Conservation (phyloP, 2,329 filamentous ascomycete species). For the Davidsoniella australis region DNA sequence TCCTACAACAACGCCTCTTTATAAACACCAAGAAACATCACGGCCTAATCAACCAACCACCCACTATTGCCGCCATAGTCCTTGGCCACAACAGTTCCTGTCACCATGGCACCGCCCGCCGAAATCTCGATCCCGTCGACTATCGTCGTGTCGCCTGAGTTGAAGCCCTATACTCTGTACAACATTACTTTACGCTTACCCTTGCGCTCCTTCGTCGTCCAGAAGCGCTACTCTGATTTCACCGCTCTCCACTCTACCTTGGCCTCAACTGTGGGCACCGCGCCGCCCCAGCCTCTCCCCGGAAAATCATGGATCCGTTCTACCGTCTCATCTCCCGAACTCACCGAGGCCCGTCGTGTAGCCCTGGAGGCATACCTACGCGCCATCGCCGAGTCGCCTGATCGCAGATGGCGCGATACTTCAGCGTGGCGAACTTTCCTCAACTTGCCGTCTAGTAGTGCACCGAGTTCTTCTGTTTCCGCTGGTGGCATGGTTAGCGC, state of each 20-base stretch:
- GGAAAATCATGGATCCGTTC: conserved; percentile 62
- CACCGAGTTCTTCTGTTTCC: conserved; percentile 30
- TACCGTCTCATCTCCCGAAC: conserved; percentile 49
- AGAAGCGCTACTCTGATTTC: conserved; percentile 76
- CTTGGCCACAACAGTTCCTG: neutral
- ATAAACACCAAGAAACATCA: neutral
- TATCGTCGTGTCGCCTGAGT: conserved; percentile 33
- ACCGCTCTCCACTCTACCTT: conserved; percentile 46
- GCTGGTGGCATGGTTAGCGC: conserved; percentile 28
- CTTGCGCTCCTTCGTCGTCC: conserved; percentile 55
- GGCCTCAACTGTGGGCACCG: conserved; percentile 36
- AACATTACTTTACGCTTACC: conserved; percentile 63
- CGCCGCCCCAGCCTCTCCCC: conserved; percentile 53
- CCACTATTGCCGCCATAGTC: neutral
- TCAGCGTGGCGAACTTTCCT: conserved; percentile 58
- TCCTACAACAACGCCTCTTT: neutral
- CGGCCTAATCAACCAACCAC: neutral
- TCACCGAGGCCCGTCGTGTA: conserved; percentile 52
- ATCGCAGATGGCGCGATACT: conserved; percentile 59
- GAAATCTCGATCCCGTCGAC: conserved; percentile 54
- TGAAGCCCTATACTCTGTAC: conserved; percentile 60
- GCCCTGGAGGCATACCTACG: conserved; percentile 56
- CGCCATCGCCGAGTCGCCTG: conserved; percentile 54
- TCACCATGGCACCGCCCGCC: conserved; percentile 43
- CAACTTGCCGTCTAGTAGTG: conserved; percentile 42